Evolutionary conservation across 2,329 filamentous ascomycete species (phyloP).

Genomic region (Cercospora nicotianae): DNA sequence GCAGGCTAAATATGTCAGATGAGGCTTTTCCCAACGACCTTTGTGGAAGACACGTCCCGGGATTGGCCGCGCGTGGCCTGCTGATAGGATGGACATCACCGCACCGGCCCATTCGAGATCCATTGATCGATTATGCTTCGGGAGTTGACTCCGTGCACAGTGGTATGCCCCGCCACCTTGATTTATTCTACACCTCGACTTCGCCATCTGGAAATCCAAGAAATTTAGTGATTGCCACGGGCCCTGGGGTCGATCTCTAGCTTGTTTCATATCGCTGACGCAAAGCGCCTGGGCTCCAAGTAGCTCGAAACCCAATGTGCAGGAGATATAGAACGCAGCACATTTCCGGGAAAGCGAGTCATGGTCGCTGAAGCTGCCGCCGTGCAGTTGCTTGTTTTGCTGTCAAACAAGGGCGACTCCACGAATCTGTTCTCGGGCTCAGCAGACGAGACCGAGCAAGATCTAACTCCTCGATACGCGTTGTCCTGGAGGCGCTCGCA

Average conservation of each 20-base stretch:
- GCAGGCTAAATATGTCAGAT: neutral
- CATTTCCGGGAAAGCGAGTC: neutral
- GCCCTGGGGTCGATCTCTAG: neutral
- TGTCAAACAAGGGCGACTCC: neutral
- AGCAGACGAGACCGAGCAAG: neutral
- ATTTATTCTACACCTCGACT: neutral
- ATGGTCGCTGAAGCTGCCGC: neutral
- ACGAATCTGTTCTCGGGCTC: neutral
- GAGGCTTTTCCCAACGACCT: neutral
- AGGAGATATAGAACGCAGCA: neutral
- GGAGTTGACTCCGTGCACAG: slow-evolving; percentile 7
- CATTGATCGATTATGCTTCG: neutral
- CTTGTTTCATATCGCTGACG: neutral
- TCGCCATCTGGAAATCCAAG: neutral
- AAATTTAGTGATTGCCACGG: neutral
- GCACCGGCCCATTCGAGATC: neutral
- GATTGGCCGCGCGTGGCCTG: slow-evolving; percentile 3
- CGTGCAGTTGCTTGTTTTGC: neutral
- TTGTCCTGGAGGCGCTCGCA: neutral
- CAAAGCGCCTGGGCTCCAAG: neutral
- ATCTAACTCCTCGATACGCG: neutral
- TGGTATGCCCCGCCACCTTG: neutral
- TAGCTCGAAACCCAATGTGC: neutral
- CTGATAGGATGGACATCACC: slow-evolving; percentile 3
- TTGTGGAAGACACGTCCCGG: neutral